These are phyloP conservation scores for Penicillium crystallinum DNA, from an alignment of 495 filamentous ascomycete species.

Conservation along the genomic window DNA sequence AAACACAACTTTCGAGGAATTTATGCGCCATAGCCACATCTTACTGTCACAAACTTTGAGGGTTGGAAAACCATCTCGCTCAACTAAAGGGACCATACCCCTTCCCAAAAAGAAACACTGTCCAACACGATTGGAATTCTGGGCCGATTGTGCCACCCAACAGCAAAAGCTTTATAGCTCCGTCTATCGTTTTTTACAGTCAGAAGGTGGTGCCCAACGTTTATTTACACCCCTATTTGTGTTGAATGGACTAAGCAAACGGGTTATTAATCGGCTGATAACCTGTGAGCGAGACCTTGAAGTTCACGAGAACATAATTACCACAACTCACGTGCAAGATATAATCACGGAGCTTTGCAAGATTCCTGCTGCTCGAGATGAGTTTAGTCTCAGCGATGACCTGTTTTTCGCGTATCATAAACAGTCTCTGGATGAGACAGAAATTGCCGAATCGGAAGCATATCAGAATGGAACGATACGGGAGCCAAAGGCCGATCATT, in stretches of 20 bases:
- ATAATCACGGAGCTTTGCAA: conserved; percentile 27
- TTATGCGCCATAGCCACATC: not conserved
- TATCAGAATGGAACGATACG: not conserved
- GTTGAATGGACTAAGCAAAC: conserved; percentile 18
- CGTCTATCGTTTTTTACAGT: conserved; percentile 21
- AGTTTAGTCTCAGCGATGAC: conserved; percentile 24
- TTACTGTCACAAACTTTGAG: not conserved
- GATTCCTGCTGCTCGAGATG: conserved; percentile 14
- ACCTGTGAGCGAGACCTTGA: conserved; percentile 32
- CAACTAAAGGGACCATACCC: conserved; percentile 27
- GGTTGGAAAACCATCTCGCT: conserved; percentile 23
- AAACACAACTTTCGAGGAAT: not conserved
- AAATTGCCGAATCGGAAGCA: not conserved
- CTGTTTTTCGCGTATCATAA: conserved; percentile 23
- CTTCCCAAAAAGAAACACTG: conserved; percentile 29
- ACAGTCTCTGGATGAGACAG: conserved; percentile 12
- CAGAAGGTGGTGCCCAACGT: conserved; percentile 4
- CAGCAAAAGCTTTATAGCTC: conserved; percentile 26
- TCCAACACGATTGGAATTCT: conserved; percentile 20
- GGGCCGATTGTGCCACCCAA: conserved; percentile 24
- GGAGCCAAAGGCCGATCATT: conserved; percentile 13
- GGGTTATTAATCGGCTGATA: conserved; percentile 15
- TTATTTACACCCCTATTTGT: conserved; percentile 18
- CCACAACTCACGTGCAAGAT: conserved; percentile 23
- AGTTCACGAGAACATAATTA: conserved; percentile 28